Conservation (phyloP, 345 rosid species). For the Turritis glabra region DNA sequence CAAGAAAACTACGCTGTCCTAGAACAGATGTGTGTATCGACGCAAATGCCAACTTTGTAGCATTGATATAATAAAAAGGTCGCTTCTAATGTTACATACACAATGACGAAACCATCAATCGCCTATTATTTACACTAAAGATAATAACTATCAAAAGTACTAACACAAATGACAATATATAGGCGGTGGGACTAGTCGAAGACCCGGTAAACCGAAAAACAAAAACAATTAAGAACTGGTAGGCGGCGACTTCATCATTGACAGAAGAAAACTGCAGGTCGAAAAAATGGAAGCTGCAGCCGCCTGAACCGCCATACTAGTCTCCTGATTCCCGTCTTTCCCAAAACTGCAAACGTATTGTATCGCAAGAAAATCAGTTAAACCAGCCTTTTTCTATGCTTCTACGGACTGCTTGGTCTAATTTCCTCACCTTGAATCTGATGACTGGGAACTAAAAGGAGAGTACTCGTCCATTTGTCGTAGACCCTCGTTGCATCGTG, state of each 20-base stretch:
- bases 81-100: slow-evolving; percentile 34
- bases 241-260: slow-evolving; percentile 57
- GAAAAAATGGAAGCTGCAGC: slow-evolving; percentile 99
- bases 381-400: neutral
- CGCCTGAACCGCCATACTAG: slow-evolving; percentile 75
- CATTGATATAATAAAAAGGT: neutral
- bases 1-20: neutral
- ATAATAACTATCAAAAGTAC: slow-evolving; percentile 28
- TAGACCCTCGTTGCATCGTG: slow-evolving; percentile 77
- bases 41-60: slow-evolving; percentile 22
- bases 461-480: slow-evolving; percentile 48
- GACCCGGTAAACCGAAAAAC: neutral
- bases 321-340: slow-evolving; percentile 44
- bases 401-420: slow-evolving; percentile 1
- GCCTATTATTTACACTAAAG: slow-evolving; percentile 34
- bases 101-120: slow-evolving; percentile 22
- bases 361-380: neutral
- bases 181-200: neutral
- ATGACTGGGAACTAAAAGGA: slow-evolving; percentile 46
- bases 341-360: slow-evolving; percentile 46
- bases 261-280: slow-evolving; percentile 67
- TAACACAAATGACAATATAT: slow-evolving; percentile 3
- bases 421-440: slow-evolving; percentile 52
- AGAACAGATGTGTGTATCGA: neutral
- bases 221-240: slow-evolving; percentile 56